phyloP scores from a whole-genome alignment of 805 yeast species.

The Pichia californica region DNA sequence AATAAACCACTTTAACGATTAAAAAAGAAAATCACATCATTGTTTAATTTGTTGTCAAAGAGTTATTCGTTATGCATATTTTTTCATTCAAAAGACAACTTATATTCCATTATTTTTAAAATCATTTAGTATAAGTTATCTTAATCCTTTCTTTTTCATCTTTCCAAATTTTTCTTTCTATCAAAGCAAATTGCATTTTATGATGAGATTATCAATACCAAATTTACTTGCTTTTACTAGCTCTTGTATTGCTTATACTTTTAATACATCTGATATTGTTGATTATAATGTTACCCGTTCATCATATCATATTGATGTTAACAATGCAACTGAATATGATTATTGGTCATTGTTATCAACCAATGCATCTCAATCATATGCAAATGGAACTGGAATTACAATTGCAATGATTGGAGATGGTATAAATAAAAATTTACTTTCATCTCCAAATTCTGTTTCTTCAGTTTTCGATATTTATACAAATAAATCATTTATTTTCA shows the following conservation, averaged over 20 bases:
- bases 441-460: neutral
- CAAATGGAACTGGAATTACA: conserved; percentile 1
- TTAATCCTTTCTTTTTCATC: too few relatives aligned
- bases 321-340: neutral
- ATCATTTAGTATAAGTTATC: too few relatives aligned
- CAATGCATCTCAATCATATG: neutral
- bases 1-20: too few relatives aligned
- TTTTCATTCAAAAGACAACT: too few relatives aligned
- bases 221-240: neutral
- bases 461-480: neutral
- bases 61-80: too few relatives aligned
- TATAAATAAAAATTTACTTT: conserved; percentile 1
- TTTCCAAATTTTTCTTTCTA: too few relatives aligned
- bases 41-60: too few relatives aligned
- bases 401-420: conserved; percentile 10
- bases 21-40: too few relatives aligned
- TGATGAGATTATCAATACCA: neutral
- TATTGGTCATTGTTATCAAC: conserved; percentile 2
- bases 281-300: conserved; percentile 4
- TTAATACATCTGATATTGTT: neutral
- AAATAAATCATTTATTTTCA: neutral
- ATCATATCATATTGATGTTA: neutral
- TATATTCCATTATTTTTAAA: too few relatives aligned
- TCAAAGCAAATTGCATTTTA: too few relatives aligned
- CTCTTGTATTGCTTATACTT: neutral